Base-by-base conservation (phyloP, 1,284 basidiomycete genomes). In the Pascua sp. region DNA sequence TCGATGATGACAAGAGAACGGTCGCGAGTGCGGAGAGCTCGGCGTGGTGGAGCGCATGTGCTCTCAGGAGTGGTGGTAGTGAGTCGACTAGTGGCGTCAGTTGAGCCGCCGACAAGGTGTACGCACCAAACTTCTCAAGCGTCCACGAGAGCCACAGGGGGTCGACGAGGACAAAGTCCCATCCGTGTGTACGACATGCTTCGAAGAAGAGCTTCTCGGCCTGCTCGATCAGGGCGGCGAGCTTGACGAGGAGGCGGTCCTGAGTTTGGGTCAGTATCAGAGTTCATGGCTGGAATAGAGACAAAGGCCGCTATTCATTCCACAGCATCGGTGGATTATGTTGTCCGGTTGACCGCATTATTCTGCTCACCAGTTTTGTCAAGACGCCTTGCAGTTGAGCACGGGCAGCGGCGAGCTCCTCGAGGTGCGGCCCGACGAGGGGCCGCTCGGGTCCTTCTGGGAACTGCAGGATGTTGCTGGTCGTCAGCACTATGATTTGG, bases 101-200 rank as follows among this genome's bases (percentile, higher is more conserved):
- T 41, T 37, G 43, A 39, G 2, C 18, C 11, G 37, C 13, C 11
- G 4, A 43, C 4, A 49, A n/a, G 16, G n/a, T 8, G 11, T 11
- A 53, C 71, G 42, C 50, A 74, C 73, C 67, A 51, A 76, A 72
- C 43, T 62, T 57, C 47, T 73, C 68, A 11, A 76, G 49, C 11
- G 74, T 75, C 74, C 74, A 76, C n/a, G 69, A 69, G 0, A 66
- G 53, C 72, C 72, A 76, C 40, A 75, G 51, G 8, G 72, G 71
- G 15, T 71, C 71, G 2, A 57, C 41, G 38, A 73, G 60, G 1
- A 66, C 66, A 56, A 71, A 74, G 13, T 70, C 67, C 12, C 38
- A 44, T 5, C 60, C 47, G 49, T 70, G 64, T 12, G 59, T 60
- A 17, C 59, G 54, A 49, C 63, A 70, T 10, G 72, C 72, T 16